A percentile compares a stretch with the other conserved stretches of the same genome.
Evolutionary conservation across 768 basidiomycete genomes (phyloP).

Genomic region (Stropharia rugosoannulata): DNA sequence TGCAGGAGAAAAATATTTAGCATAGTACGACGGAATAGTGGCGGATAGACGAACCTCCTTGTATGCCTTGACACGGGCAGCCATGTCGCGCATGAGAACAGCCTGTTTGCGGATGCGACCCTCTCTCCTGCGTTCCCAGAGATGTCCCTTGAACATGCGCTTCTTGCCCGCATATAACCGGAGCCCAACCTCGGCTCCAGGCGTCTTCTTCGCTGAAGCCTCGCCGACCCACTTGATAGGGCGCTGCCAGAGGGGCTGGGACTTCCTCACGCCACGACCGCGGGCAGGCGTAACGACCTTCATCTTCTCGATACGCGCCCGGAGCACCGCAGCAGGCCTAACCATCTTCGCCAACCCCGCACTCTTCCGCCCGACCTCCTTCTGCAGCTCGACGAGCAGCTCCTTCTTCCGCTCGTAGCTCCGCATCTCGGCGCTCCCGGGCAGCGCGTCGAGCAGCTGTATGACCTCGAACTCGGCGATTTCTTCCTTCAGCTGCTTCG

Average conservation of each 20-base stretch:
- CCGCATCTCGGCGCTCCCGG: background rate
- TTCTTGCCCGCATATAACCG: conserved; percentile 74
- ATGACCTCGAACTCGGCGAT: conserved; percentile 1
- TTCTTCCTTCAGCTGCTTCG: background rate
- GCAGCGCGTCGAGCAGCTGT: background rate
- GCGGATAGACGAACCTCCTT: conserved; percentile 49
- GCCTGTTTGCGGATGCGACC: conserved; percentile 45
- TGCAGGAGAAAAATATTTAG: conserved; percentile 17
- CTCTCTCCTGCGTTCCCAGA: conserved; percentile 66
- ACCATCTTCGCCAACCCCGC: too few species aligned
- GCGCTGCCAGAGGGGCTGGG: background rate
- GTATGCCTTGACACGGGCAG: conserved; percentile 61
- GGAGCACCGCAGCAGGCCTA: background rate
- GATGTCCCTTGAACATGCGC: conserved; percentile 94
- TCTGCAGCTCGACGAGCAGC: background rate
- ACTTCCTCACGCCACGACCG: too few species aligned
- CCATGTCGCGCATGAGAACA: conserved; percentile 70
- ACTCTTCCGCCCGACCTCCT: background rate
- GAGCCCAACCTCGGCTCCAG: conserved; percentile 56
- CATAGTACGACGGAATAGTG: background rate
- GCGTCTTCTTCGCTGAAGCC: conserved; percentile 34
- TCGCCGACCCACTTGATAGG: conserved; percentile 45
- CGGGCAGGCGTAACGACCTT: background rate
- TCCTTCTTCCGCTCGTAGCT: background rate
- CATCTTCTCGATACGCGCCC: background rate